A percentile compares a stretch with the other conserved stretches of the same genome.
These are phyloP conservation scores for Russula abietina DNA, from an alignment of 768 basidiomycete species.

Conservation along the genomic window DNA sequence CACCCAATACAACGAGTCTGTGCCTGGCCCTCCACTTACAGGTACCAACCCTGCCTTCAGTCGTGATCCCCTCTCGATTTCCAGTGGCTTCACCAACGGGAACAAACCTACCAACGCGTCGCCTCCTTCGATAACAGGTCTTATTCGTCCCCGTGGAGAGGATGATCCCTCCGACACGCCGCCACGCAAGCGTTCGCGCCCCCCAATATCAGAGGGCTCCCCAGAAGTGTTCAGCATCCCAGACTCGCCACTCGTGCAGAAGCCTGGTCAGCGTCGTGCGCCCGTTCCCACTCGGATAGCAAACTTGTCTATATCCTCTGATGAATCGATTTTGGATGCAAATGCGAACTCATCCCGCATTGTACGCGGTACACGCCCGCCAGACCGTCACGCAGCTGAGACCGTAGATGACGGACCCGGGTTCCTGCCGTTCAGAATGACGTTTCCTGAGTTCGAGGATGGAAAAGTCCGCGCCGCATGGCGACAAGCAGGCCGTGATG, in stretches of 20 bases:
- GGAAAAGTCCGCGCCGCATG: slow-evolving; percentile 58
- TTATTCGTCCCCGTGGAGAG: slow-evolving; percentile 35
- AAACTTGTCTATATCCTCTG: slow-evolving; percentile 54
- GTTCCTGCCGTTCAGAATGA: slow-evolving; percentile 57
- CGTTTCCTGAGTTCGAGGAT: slow-evolving; percentile 45
- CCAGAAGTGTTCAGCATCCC: slow-evolving; percentile 38
- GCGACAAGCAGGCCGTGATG: slow-evolving; percentile 55
- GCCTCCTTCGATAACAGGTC: slow-evolving; percentile 39
- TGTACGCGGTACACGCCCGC: slow-evolving; percentile 24
- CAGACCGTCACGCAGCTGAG: slow-evolving; percentile 21
- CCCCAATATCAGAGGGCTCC: slow-evolving; percentile 35
- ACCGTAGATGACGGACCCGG: slow-evolving; percentile 26
- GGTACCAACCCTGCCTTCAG: slow-evolving; percentile 30
- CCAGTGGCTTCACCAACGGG: slow-evolving; percentile 26
- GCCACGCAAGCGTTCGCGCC: slow-evolving; percentile 67
- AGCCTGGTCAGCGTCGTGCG: slow-evolving; percentile 46
- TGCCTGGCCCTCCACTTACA: slow-evolving; percentile 39
- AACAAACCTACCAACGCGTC: slow-evolving; percentile 44
- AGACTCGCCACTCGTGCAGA: slow-evolving; percentile 55
- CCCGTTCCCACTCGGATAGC: slow-evolving; percentile 30
- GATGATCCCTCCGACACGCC: slow-evolving; percentile 44
- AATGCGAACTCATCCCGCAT: slow-evolving; percentile 31
- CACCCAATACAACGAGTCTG: slow-evolving; percentile 33
- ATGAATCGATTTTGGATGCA: slow-evolving; percentile 53
- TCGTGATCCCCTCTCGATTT: slow-evolving; percentile 14